These are phyloP conservation scores for Chlorella variabilis DNA, from an alignment of 163 green algal species.

Conservation along the genomic window DNA sequence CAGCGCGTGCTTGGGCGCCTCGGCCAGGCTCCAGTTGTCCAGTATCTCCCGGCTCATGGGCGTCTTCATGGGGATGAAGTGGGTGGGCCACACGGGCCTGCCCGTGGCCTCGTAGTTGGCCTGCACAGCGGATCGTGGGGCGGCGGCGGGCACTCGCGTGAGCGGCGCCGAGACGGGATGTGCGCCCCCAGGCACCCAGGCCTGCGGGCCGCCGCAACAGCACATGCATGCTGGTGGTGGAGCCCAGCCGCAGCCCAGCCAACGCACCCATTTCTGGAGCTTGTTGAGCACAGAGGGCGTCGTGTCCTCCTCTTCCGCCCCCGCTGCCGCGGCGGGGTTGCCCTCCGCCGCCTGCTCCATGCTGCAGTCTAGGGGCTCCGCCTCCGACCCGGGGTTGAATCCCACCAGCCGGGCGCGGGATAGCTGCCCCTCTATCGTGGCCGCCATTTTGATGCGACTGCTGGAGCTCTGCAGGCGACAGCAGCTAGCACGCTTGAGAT, in stretches of 20 bases:
- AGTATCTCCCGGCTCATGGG: conserved; percentile 76
- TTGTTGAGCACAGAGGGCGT: conserved; percentile 69
- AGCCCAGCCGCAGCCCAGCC: no score
- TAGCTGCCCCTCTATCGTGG: background rate
- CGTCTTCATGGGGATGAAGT: conserved; percentile 87
- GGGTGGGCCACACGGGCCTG: conserved; percentile 61
- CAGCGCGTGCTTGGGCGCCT: conserved; percentile 68
- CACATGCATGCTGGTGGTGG: background rate
- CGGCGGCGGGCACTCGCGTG: no score
- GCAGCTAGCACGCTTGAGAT: no score
- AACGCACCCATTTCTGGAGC: conserved; percentile 60
- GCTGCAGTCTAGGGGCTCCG: background rate
- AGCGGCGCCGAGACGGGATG: no score
- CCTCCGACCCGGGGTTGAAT: background rate
- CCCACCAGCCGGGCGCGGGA: background rate
- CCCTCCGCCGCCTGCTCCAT: background rate
- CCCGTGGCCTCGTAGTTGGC: conserved; percentile 77
- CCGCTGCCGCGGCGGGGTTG: background rate
- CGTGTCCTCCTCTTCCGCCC: background rate
- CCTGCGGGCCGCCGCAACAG: no score
- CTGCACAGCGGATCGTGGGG: conserved; percentile 16
- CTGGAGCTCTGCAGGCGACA: no score
- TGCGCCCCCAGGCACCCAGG: no score
- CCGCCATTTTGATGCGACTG: no score
- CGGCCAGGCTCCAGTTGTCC: conserved; percentile 70